Base-by-base conservation (phyloP, 169 alveolate species). In the Blepharisma undulans region DNA sequence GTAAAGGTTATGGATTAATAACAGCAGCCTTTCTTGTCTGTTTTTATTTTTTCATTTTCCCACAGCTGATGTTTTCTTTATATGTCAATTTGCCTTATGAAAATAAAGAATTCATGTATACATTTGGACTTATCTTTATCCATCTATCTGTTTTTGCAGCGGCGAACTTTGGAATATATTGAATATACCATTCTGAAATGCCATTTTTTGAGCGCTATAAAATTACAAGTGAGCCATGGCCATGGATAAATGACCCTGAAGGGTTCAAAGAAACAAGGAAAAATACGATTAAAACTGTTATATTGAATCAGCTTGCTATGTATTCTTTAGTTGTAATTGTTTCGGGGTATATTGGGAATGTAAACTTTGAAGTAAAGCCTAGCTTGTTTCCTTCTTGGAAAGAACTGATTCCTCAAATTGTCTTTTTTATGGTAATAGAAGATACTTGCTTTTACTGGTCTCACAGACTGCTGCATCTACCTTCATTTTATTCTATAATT, bases 181-280 rank as follows among this genome's bases (percentile, higher is more conserved):
- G 76, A 72, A 93, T 95, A n/a, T 95, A 95, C 76, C 61, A 82
- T 0, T 60, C 80, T 2, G 93, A 95, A 87, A 59, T 60, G 22
- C 96, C 96, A 4, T 95, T 94, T 88, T 95, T 95, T 81, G 97
- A 95, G 80, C 74, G 94, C 72, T 95, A 93, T 77, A 92, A 94
- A 61, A 91, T 93, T 18, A 22, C 79, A 48, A 32, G 60, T 19
- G 78, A 32, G 36, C 89, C 89, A 33, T 94, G 96, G 96, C 96
- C 96, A 59, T 93, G 95, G 93, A 81, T 89, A 8, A 72, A 74
- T 18, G 77, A 84, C n/a, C 74, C 74, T 1, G 22, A 34, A 36
- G 48, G 60, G 14, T 93, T 87, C 87, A 87, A 27, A 6, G 27
- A 32, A 30, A 71, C 71, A 0, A 76, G 91, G 2, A 90, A 91